A percentile compares a stretch with the other conserved stretches of the same genome.
phyloP scores from a whole-genome alignment of 306 rosid genomes.

The Casuarina equisetifolia region DNA sequence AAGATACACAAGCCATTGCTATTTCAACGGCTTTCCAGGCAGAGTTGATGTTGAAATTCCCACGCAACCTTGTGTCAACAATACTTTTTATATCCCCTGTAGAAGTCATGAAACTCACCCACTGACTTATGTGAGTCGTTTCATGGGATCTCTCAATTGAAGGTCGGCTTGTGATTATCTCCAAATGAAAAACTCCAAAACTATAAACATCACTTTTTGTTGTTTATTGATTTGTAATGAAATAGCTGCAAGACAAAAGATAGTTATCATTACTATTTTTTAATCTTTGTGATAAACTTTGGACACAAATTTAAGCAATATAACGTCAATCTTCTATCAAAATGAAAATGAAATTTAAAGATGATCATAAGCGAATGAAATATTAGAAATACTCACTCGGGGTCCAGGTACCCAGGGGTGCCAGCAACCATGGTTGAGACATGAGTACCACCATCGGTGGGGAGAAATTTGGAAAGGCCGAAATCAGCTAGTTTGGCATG shows the following conservation, averaged over 20 bases:
- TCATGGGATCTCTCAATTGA: neutral
- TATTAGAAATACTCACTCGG: conserved; percentile 36
- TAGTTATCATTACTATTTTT: neutral
- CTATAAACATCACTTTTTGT: conserved; percentile 29
- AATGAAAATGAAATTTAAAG: too few relatives aligned
- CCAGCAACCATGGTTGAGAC: conserved; percentile 42
- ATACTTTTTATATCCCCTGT: conserved; percentile 10
- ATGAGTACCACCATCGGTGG: conserved; percentile 30
- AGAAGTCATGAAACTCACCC: conserved; percentile 6
- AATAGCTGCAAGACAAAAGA: neutral
- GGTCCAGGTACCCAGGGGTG: conserved; percentile 46
- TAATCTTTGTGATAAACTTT: neutral
- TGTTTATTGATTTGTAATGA: neutral
- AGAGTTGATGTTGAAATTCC: neutral
- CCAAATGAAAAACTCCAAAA: conserved; percentile 21
- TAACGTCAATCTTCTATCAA: too few relatives aligned
- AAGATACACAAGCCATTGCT: conserved; percentile 18
- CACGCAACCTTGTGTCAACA: conserved; percentile 9
- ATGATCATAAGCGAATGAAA: too few relatives aligned
- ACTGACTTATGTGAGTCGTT: conserved; percentile 2
- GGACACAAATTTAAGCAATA: too few relatives aligned
- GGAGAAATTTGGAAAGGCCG: conserved; percentile 39
- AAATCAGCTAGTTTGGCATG: conserved; percentile 54
- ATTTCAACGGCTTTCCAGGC: conserved; percentile 23
- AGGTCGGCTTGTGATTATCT: conserved; percentile 17